Evolutionary conservation across 495 filamentous ascomycete species (phyloP).

Genomic region (Aspergillus cristatus): DNA sequence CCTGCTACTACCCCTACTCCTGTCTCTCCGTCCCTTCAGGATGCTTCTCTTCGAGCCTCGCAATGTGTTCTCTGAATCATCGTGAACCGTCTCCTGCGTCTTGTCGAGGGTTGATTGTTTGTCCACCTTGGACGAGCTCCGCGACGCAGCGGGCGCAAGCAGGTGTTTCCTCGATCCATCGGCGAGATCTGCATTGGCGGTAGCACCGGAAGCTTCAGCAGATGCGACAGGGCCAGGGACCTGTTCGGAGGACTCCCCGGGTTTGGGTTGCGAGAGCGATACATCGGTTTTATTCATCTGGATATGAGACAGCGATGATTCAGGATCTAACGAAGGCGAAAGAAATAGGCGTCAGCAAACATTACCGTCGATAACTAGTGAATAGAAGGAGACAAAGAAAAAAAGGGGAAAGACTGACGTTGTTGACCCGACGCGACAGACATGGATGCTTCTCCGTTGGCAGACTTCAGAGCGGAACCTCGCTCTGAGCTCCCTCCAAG

Average conservation of each 20-base stretch:
- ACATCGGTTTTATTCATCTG: slow-evolving; percentile 18
- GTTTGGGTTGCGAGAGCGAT: slow-evolving; percentile 13
- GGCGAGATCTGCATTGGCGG: slow-evolving; percentile 5
- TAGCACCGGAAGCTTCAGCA: slow-evolving; percentile 6
- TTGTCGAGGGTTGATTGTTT: slow-evolving; percentile 52
- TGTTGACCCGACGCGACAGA: slow-evolving; percentile 18
- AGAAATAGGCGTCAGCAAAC: slow-evolving; percentile 7
- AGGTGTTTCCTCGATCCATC: slow-evolving; percentile 46
- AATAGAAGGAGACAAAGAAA: not conserved
- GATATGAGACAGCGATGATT: slow-evolving; percentile 20
- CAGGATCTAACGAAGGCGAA: slow-evolving; percentile 20
- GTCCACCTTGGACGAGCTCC: slow-evolving; percentile 57
- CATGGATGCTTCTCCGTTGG: slow-evolving; percentile 29
- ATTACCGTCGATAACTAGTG: not conserved
- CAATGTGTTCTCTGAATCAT: slow-evolving; percentile 50
- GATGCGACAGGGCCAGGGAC: slow-evolving; percentile 15
- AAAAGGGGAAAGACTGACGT: slow-evolving; percentile 7
- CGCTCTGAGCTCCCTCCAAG: slow-evolving; percentile 29
- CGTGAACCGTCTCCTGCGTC: slow-evolving; percentile 55
- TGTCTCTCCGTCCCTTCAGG: slow-evolving; percentile 55
- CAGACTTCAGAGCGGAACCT: slow-evolving; percentile 21
- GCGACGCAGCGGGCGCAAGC: slow-evolving; percentile 52
- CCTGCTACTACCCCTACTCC: slow-evolving; percentile 58
- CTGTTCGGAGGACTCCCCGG: slow-evolving; percentile 16
- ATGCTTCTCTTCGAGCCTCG: slow-evolving; percentile 64